Conservation (phyloP, 345 rosid genomes). For the rapeseed (Brassica napus) region DNA sequence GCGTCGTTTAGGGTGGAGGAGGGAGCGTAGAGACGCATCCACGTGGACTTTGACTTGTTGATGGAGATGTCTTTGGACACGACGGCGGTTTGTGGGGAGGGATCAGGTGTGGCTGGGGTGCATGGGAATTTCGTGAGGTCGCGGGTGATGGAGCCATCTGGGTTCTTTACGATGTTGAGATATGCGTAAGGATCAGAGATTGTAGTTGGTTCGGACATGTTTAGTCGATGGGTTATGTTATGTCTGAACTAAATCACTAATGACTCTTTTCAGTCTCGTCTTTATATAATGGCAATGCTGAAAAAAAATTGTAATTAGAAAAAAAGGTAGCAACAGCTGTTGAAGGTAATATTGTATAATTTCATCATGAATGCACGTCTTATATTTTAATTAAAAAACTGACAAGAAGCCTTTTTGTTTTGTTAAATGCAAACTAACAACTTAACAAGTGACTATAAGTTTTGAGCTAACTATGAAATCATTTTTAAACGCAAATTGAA, state of each 20-base stretch:
- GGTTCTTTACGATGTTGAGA: conserved; percentile 35
- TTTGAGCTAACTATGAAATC: not conserved
- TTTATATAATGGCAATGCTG: too few species aligned
- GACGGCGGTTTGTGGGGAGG: conserved; percentile 15
- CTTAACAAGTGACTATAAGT: not conserved
- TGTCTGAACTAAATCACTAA: not conserved
- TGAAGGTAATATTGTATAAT: not conserved
- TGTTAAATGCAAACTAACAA: not conserved
- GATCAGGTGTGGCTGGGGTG: conserved; percentile 33
- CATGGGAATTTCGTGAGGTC: not conserved
- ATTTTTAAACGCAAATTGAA: not conserved
- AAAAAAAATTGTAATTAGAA: not conserved
- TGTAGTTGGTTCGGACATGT: conserved; percentile 22
- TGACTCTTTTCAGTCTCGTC: too few species aligned
- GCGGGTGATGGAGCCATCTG: conserved; percentile 46
- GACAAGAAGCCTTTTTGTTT: not conserved
- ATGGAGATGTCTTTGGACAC: conserved; percentile 36
- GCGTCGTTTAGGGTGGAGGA: not conserved
- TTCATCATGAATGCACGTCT: not conserved
- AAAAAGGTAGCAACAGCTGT: not conserved
- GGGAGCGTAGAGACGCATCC: conserved; percentile 35
- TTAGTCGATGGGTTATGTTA: not conserved
- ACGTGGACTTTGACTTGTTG: conserved; percentile 24
- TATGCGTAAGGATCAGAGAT: conserved; percentile 40
- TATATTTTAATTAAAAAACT: not conserved